These are phyloP conservation scores for Picea abies DNA, from an alignment of 83 land plant genomes.

Conservation along the genomic window DNA sequence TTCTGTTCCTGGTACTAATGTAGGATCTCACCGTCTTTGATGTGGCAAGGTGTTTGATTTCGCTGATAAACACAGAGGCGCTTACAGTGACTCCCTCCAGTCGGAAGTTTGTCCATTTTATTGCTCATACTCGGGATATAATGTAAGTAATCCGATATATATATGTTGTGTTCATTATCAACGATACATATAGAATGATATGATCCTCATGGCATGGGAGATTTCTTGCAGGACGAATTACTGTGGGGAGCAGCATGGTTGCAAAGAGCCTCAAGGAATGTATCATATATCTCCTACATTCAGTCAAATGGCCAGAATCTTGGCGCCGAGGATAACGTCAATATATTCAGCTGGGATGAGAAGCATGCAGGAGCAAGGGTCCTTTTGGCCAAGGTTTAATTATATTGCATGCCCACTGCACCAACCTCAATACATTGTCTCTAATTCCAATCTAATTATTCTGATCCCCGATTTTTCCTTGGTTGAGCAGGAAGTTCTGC, in stretches of 20 bases:
- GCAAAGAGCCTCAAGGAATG: conserved; percentile 50
- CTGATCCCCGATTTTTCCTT: no score
- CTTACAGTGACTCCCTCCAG: conserved; percentile 69
- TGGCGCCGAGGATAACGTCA: neutral
- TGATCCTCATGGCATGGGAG: neutral
- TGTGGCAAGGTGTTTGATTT: conserved; percentile 68
- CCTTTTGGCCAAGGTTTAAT: neutral
- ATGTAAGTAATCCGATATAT: conserved; percentile 30
- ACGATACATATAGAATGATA: neutral
- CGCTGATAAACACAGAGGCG: conserved; percentile 70
- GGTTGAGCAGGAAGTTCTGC: conserved; percentile 14
- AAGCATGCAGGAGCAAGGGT: neutral
- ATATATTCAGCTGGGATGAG: neutral
- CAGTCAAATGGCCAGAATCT: neutral
- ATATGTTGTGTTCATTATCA: no score
- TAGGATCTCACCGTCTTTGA: neutral
- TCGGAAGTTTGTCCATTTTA: conserved; percentile 83
- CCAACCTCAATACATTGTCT: no score
- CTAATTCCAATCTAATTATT: no score
- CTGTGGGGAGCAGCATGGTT: conserved; percentile 95
- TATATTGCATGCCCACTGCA: no score
- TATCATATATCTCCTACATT: conserved; percentile 54
- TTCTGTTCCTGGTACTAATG: neutral
- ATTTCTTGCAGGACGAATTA: conserved; percentile 67
- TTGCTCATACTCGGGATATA: conserved; percentile 88